Base-by-base conservation (phyloP, 495 filamentous ascomycete species). In the Daldinia vernicosa region DNA sequence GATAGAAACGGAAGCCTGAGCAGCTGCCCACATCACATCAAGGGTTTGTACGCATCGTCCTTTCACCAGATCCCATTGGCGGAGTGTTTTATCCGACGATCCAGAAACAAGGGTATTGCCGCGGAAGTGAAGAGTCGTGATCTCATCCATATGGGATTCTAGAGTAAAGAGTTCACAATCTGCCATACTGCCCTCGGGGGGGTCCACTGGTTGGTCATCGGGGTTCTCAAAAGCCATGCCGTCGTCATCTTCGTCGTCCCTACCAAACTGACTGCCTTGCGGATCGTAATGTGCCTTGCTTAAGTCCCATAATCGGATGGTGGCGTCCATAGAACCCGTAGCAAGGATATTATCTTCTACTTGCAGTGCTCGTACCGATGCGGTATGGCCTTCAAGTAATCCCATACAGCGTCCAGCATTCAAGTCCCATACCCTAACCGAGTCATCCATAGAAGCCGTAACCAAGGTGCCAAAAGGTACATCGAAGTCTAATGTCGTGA, bases 11-110 rank as follows among this genome's bases (percentile, higher is more conserved):
- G 90, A 92, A 27, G 93, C 93, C 78, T 98, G 96, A 2, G 95
- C 94, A 1, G 95, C 93, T 4, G 95, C 95, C 95, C 95, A 99
- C 71, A 99, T 89, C n/a, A 99, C 94, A 80, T 99, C 95, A 28
- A 99, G 83, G 1, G 95, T 99, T 80, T 99, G 95, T 32, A 98
- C 93, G 79, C 95, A 98, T 56, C 96, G 91, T 7, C 95, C 95
- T 75, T 93, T 97, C 67, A 92, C 91, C 33, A 99, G 82, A 85
- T 99, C 95, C 95, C 95, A 99, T 80, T 99, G 95, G 51, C 95
- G 88, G 45, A 99, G 81, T 3, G 95, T 99, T 84, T 99, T 99
- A 79, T 99, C 95, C 6, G 96, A 90, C 4, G 95, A 98, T 14
- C 95, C 95, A 4, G 95, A 99, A 12, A 99, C 92, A 17, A 99